phyloP scores from a whole-genome alignment of 2,329 filamentous ascomycete genomes.

The Beauveria varroae region DNA sequence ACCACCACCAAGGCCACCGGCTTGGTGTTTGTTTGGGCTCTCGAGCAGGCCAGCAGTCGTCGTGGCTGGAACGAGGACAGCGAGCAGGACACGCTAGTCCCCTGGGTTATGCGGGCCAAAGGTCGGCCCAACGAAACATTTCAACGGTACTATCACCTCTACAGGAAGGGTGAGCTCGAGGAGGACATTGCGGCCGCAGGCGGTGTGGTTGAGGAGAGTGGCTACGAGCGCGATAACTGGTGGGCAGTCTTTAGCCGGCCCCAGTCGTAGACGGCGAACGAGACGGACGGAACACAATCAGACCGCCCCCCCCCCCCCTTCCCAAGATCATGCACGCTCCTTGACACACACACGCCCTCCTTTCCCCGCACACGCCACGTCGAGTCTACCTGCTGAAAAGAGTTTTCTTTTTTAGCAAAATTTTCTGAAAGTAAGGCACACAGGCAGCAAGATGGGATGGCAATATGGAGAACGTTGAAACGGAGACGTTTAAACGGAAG shows the following conservation, averaged over 20 bases:
- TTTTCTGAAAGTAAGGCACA: no score
- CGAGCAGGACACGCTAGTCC: conserved; percentile 88
- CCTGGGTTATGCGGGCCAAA: conserved; percentile 66
- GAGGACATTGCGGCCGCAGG: conserved; percentile 67
- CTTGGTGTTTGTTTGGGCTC: conserved; percentile 87
- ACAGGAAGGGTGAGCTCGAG: conserved; percentile 79
- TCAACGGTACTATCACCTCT: conserved; percentile 92
- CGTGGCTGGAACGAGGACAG: conserved; percentile 81
- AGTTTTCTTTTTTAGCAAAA: not conserved
- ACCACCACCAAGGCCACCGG: conserved; percentile 47
- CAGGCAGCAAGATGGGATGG: no score
- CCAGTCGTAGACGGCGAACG: not conserved
- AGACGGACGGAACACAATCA: conserved; percentile 6
- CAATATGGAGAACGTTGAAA: no score
- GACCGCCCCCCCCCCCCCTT: not conserved
- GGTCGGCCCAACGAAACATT: conserved; percentile 50
- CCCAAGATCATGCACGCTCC: not conserved
- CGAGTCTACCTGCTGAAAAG: not conserved
- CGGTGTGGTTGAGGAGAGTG: conserved; percentile 66
- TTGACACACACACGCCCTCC: not conserved
- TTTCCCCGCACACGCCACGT: not conserved
- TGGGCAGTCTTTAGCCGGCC: conserved; percentile 61
- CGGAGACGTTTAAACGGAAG: no score
- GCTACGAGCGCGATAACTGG: conserved; percentile 98
- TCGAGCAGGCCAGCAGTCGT: conserved; percentile 82